Evolutionary conservation across 805 yeast species (phyloP).

Genomic region (Novakomyces olei): DNA sequence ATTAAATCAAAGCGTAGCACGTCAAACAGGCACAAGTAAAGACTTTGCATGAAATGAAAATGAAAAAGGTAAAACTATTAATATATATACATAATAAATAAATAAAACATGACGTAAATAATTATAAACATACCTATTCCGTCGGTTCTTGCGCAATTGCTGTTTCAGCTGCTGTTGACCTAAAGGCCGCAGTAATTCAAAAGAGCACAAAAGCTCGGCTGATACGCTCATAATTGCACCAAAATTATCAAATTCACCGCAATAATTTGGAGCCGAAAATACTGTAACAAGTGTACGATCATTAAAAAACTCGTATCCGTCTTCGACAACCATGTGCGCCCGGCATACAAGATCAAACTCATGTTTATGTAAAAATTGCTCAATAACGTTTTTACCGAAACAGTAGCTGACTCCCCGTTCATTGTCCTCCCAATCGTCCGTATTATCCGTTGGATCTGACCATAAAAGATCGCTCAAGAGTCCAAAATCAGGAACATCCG

Average conservation of each 20-base stretch:
- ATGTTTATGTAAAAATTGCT: constrained; percentile 49
- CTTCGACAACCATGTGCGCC: constrained; percentile 77
- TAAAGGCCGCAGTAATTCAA: constrained; percentile 80
- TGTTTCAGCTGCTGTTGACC: constrained; percentile 84
- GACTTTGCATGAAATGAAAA: no score
- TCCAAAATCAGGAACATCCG: constrained; percentile 73
- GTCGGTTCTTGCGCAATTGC: constrained; percentile 71
- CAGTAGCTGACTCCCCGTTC: constrained; percentile 71
- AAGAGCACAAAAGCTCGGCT: constrained; percentile 77
- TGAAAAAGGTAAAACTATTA: no score
- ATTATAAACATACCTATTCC: constrained; percentile 1
- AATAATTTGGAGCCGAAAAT: constrained; percentile 54
- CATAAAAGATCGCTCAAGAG: constrained; percentile 54
- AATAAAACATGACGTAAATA: no score
- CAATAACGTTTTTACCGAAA: constrained; percentile 56
- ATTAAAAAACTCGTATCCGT: constrained; percentile 56
- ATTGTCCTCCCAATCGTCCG: constrained; percentile 72
- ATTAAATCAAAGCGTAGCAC: not conserved
- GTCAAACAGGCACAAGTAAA: no score
- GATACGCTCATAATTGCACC: constrained; percentile 96
- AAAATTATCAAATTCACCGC: constrained; percentile 82
- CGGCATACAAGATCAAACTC: constrained; percentile 64
- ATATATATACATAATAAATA: no score
- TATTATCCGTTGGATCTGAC: constrained; percentile 71
- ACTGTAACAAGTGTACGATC: constrained; percentile 52